A percentile compares a stretch with the other conserved stretches of the same genome.
These are phyloP conservation scores for Picocystis salinarum DNA, from an alignment of 139 green algal genomes.

Conservation along the genomic window DNA sequence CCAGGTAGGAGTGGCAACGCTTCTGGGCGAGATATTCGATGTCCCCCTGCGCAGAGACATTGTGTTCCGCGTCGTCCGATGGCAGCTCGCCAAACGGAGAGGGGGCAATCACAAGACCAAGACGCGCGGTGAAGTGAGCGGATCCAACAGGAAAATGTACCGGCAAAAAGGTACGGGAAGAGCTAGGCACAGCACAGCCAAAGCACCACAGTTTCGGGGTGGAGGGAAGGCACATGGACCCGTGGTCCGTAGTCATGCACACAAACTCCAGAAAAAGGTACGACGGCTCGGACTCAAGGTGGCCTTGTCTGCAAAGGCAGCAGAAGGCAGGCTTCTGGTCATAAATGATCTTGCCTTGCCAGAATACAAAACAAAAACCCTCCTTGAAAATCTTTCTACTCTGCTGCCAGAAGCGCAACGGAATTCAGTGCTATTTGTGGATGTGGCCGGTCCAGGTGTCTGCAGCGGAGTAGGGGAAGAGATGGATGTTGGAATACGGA, in stretches of 20 bases:
- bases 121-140: slow-evolving; percentile 39
- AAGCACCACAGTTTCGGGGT: slow-evolving; percentile 30
- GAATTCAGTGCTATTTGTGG: background rate
- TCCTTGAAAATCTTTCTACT: background rate
- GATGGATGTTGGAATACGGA: too few species aligned
- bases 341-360: slow-evolving; percentile 34
- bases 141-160: slow-evolving; percentile 35
- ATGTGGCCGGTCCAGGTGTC: too few species aligned
- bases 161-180: slow-evolving; percentile 41
- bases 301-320: slow-evolving; percentile 54
- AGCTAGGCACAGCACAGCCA: slow-evolving; percentile 31
- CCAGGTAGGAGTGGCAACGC: too few species aligned
- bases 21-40: slow-evolving; percentile 35
- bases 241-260: slow-evolving; percentile 42
- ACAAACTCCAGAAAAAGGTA: slow-evolving; percentile 50
- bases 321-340: slow-evolving; percentile 50
- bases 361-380: background rate
- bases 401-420: background rate
- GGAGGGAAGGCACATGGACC: slow-evolving; percentile 58
- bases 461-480: too few species aligned
- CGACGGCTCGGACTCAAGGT: slow-evolving; percentile 55
- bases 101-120: slow-evolving; percentile 75
- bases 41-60: slow-evolving; percentile 58
- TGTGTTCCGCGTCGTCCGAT: slow-evolving; percentile 65
- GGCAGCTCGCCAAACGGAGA: slow-evolving; percentile 62